These are phyloP conservation scores for Stramenopiles sp. DNA, from an alignment of 352 stramenopile genomes.

Conservation along the genomic window DNA sequence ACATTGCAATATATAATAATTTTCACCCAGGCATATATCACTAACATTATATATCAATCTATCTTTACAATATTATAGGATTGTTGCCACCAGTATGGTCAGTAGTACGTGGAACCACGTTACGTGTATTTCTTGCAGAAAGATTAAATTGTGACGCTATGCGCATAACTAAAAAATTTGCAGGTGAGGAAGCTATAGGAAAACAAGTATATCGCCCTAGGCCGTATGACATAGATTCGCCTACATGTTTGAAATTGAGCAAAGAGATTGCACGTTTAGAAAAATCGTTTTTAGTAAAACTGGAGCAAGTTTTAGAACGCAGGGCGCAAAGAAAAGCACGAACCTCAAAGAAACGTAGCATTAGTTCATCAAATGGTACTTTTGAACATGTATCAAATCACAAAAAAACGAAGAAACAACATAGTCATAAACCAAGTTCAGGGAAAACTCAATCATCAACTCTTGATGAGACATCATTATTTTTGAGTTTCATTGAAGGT, in stretches of 20 bases:
- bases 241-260: background rate
- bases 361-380: background rate
- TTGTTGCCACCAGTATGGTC: background rate
- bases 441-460: too few relatives aligned
- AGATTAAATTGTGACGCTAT: slow-evolving; percentile 95
- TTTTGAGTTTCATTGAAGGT: too few relatives aligned
- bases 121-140: slow-evolving; percentile 90
- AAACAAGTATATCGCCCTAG: slow-evolving; percentile 51
- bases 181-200: slow-evolving; percentile 88
- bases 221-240: background rate
- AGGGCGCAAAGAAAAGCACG: background rate
- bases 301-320: background rate
- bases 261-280: background rate
- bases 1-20: too few relatives aligned
- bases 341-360: background rate
- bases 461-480: too few relatives aligned
- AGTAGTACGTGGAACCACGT: slow-evolving; percentile 50
- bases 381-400: too few relatives aligned
- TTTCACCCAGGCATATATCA: background rate
- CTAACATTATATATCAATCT: background rate
- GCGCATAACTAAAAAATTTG: slow-evolving; percentile 98
- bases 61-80: background rate
- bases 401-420: too few relatives aligned
- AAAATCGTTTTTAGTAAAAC: background rate
- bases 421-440: too few relatives aligned